A percentile compares a stretch with the other conserved stretches of the same genome.
Conservation (phyloP, 768 basidiomycete genomes). For the Tubosaeta brunneosetosa region DNA sequence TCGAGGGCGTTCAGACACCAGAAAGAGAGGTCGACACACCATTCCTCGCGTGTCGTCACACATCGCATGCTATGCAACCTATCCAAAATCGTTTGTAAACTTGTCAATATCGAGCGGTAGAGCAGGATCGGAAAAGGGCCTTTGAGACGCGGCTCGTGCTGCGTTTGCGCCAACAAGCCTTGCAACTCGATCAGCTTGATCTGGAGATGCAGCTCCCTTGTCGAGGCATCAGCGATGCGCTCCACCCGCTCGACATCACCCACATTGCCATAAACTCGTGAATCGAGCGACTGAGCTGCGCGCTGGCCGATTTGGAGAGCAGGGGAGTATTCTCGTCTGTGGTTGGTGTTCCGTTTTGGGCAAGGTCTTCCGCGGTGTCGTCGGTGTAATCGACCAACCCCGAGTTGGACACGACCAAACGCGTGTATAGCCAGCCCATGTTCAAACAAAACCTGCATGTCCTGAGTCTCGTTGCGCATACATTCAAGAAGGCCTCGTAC, state of each 20-base stretch:
- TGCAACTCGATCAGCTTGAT: conserved; percentile 85
- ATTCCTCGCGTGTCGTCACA: conserved; percentile 94
- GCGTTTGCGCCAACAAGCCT: conserved; percentile 79
- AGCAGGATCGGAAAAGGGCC: conserved; percentile 88
- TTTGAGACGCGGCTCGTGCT: conserved; percentile 91
- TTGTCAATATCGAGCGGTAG: conserved; percentile 79
- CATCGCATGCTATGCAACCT: conserved; percentile 93
- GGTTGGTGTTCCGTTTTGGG: not conserved
- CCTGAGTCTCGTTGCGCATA: not conserved
- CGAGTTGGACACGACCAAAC: conserved; percentile 84
- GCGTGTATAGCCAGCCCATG: conserved; percentile 92
- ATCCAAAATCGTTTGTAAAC: conserved; percentile 81
- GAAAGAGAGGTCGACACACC: conserved; percentile 43
- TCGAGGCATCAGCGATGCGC: not conserved
- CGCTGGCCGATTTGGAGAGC: conserved; percentile 33
- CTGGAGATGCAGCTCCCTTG: conserved; percentile 93
- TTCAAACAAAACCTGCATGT: conserved; percentile 79
- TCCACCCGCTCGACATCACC: conserved; percentile 12
- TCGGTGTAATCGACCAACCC: conserved; percentile 48
- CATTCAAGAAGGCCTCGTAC: conserved; percentile 40
- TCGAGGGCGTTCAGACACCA: conserved; percentile 1
- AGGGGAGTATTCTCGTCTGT: conserved; percentile 31
- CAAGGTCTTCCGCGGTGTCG: conserved; percentile 13
- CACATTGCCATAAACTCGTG: conserved; percentile 93
- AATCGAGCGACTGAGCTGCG: conserved; percentile 57